These are phyloP conservation scores for Yarrowia hollandica DNA, from an alignment of 805 yeast genomes.

Conservation along the genomic window DNA sequence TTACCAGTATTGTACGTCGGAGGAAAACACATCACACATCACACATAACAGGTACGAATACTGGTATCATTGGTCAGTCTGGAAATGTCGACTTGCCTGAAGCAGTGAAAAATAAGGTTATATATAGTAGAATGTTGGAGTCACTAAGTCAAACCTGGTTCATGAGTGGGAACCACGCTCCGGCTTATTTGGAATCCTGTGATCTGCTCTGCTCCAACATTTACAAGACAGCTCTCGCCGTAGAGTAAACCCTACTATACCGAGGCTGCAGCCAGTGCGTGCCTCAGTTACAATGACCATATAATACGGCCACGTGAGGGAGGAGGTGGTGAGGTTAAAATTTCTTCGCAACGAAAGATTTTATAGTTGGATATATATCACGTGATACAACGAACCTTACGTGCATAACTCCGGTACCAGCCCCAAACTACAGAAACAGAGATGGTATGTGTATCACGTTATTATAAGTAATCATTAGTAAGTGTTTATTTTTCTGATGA, in stretches of 20 bases:
- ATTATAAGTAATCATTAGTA: no score
- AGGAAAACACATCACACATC: no score
- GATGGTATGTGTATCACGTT: no score
- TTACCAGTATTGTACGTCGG: no score
- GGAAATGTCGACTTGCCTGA: no score
- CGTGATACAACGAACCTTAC: neutral
- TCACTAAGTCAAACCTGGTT: constrained; percentile 38
- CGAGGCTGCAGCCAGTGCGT: constrained; percentile 29
- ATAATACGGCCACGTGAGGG: constrained; percentile 28
- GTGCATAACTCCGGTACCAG: neutral
- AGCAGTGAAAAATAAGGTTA: no score
- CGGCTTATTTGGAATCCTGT: constrained; percentile 39
- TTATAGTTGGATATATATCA: neutral
- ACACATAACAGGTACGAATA: no score
- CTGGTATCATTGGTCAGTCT: no score
- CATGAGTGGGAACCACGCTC: constrained; percentile 35
- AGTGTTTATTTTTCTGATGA: no score
- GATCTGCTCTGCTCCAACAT: constrained; percentile 30
- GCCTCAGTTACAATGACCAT: constrained; percentile 28
- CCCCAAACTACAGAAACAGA: no score
- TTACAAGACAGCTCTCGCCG: constrained; percentile 29
- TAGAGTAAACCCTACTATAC: constrained; percentile 30
- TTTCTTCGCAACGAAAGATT: neutral
- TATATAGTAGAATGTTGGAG: constrained; percentile 32
- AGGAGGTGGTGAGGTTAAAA: constrained; percentile 25